These are phyloP conservation scores for Clohesyomyces aquaticus DNA, from an alignment of 495 filamentous ascomycete genomes.

Conservation along the genomic window DNA sequence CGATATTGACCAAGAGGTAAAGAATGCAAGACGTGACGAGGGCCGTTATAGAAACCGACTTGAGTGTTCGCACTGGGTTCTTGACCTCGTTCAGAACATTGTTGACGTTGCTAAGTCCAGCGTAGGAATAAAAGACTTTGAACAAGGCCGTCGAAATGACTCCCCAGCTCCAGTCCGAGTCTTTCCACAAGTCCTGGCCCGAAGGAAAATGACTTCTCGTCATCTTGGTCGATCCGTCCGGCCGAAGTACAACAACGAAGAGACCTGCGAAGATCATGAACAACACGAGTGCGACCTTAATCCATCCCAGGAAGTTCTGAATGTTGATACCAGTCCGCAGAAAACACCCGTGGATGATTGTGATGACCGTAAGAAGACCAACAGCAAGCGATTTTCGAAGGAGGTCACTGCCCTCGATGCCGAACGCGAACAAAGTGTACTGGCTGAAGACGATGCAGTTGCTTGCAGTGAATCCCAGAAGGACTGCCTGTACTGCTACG, in stretches of 20 bases:
- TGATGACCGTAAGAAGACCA: constrained; percentile 40
- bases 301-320: constrained; percentile 44
- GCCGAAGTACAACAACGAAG: constrained; percentile 37
- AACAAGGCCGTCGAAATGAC: constrained; percentile 66
- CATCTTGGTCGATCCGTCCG: constrained; percentile 2
- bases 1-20: constrained; percentile 71
- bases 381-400: constrained; percentile 35
- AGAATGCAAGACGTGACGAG: constrained; percentile 63
- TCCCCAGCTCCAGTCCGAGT: constrained; percentile 60
- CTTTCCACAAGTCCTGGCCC: constrained; percentile 53
- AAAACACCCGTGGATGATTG: constrained; percentile 42
- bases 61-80: constrained; percentile 68
- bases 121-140: constrained; percentile 75
- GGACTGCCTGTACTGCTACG: constrained; percentile 67
- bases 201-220: constrained; percentile 18
- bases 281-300: constrained; percentile 46
- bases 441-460: constrained; percentile 45
- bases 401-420: constrained; percentile 30
- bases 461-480: constrained; percentile 67
- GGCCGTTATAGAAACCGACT: constrained; percentile 64
- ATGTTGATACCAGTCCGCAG: constrained; percentile 39
- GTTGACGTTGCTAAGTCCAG: constrained; percentile 69
- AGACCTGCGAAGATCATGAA: constrained; percentile 52
- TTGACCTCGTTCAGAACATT: constrained; percentile 79
- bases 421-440: constrained; percentile 42